Conservation (phyloP, 2,329 filamentous ascomycete genomes). For the Pleurostoma richardsiae region DNA sequence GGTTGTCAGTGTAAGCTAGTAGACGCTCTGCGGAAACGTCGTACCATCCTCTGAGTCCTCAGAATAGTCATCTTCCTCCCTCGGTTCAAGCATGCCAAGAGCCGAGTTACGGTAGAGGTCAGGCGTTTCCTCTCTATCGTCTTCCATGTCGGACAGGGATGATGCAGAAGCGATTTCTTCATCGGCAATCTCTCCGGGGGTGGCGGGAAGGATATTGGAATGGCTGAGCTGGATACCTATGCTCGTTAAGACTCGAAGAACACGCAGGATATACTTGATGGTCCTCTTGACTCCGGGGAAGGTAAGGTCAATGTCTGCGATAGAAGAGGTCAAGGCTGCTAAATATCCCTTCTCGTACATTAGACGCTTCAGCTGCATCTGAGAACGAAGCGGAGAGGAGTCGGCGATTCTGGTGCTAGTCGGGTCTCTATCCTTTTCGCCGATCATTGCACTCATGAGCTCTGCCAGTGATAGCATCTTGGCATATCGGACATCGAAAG, state of each 20-base stretch:
- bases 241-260: slow-evolving; percentile 79
- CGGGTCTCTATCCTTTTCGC: slow-evolving; percentile 65
- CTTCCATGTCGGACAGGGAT: slow-evolving; percentile 82
- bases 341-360: slow-evolving; percentile 99
- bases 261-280: slow-evolving; percentile 92
- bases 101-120: slow-evolving; percentile 96
- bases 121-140: slow-evolving; percentile 88
- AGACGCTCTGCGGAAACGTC: not conserved
- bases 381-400: slow-evolving; percentile 48
- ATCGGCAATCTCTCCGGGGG: slow-evolving; percentile 64
- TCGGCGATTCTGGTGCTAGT: slow-evolving; percentile 26
- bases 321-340: slow-evolving; percentile 79
- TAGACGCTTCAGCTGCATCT: slow-evolving; percentile 80
- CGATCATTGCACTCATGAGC: slow-evolving; percentile 88
- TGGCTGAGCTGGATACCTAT: slow-evolving; percentile 84
- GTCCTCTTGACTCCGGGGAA: slow-evolving; percentile 90
- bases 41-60: slow-evolving; percentile 61
- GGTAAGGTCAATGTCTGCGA: slow-evolving; percentile 92
- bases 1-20: slow-evolving; percentile 12
- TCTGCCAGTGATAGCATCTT: slow-evolving; percentile 84
- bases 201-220: slow-evolving; percentile 62
- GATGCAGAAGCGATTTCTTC: slow-evolving; percentile 86
- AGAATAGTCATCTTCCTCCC: slow-evolving; percentile 75
- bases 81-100: slow-evolving; percentile 86
- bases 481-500: slow-evolving; percentile 80